Percentiles rank a stretch among this genome's conserved stretches.
Conservation (phyloP, 345 rosid genomes). For the Passiflora organensis region DNA sequence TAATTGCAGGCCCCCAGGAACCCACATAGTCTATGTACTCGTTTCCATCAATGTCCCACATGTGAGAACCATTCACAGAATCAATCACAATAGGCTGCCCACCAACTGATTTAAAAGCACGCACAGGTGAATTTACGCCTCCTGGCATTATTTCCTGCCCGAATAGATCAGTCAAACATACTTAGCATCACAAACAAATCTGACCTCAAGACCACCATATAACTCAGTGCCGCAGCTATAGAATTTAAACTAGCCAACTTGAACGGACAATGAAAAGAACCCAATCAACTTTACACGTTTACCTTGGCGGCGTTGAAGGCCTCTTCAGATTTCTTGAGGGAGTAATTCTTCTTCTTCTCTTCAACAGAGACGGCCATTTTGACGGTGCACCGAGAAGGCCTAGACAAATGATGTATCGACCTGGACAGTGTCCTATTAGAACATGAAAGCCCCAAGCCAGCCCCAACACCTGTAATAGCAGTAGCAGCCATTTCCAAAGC, state of each 20-base stretch:
- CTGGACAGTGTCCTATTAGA: slow-evolving; percentile 29
- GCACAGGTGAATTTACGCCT: slow-evolving; percentile 93
- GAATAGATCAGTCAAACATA: not conserved
- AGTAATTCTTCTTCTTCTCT: slow-evolving; percentile 53
- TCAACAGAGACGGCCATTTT: slow-evolving; percentile 56
- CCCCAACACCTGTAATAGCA: slow-evolving; percentile 45
- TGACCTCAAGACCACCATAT: not conserved
- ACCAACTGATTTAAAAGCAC: slow-evolving; percentile 96
- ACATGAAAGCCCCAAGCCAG: slow-evolving; percentile 42
- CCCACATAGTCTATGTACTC: slow-evolving; percentile 95
- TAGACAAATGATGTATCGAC: slow-evolving; percentile 20
- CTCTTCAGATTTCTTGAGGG: slow-evolving; percentile 77
- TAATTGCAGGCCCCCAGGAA: slow-evolving; percentile 97
- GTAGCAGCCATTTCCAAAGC: slow-evolving; percentile 41
- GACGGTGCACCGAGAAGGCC: slow-evolving; percentile 35
- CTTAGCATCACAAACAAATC: too few species aligned
- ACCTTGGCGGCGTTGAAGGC: slow-evolving; percentile 85
- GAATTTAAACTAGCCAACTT: too few species aligned
- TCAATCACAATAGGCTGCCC: slow-evolving; percentile 87
- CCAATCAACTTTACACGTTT: not conserved
- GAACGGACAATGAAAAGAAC: too few species aligned
- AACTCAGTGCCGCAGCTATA: too few species aligned
- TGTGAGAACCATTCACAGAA: slow-evolving; percentile 83
- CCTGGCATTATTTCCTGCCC: slow-evolving; percentile 90
- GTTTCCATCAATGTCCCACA: slow-evolving; percentile 97